Evolutionary conservation across 176 grass and related monocot species (phyloP).

Genomic region (Microstegium vimineum): DNA sequence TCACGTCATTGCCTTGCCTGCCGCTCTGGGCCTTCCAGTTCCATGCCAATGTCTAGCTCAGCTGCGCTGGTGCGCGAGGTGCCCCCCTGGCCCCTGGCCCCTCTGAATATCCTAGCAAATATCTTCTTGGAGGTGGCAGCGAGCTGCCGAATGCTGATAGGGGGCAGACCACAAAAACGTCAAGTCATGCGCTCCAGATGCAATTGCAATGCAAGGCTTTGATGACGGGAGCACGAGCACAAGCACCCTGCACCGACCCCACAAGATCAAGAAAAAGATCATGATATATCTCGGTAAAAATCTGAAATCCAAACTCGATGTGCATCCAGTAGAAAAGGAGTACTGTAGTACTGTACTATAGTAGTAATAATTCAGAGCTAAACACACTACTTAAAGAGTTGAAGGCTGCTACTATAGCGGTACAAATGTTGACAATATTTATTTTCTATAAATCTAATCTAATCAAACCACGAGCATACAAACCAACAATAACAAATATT

Average conservation of each 20-base stretch:
- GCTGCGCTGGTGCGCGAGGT: neutral
- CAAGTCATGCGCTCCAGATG: neutral
- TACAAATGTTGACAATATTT: too few species aligned
- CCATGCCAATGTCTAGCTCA: neutral
- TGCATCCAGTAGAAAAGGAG: neutral
- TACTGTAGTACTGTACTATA: too few species aligned
- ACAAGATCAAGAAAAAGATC: neutral
- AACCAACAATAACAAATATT: too few species aligned
- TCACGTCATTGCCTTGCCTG: slow-evolving; percentile 11
- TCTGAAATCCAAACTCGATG: neutral
- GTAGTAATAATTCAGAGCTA: too few species aligned
- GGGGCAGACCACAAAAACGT: neutral
- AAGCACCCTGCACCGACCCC: too few species aligned
- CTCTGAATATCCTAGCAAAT: neutral
- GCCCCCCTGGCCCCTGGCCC: neutral
- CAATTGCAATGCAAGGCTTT: neutral
- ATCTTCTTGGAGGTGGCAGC: neutral
- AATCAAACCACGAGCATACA: too few species aligned
- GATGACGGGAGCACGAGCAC: neutral
- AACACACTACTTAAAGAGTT: too few species aligned
- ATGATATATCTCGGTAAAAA: neutral
- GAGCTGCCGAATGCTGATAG: neutral
- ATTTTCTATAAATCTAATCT: too few species aligned
- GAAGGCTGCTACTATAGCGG: too few species aligned
- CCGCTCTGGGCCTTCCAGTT: neutral